These are phyloP conservation scores for Xylariaceae sp. DNA, from an alignment of 2,329 filamentous ascomycete genomes.

Conservation along the genomic window DNA sequence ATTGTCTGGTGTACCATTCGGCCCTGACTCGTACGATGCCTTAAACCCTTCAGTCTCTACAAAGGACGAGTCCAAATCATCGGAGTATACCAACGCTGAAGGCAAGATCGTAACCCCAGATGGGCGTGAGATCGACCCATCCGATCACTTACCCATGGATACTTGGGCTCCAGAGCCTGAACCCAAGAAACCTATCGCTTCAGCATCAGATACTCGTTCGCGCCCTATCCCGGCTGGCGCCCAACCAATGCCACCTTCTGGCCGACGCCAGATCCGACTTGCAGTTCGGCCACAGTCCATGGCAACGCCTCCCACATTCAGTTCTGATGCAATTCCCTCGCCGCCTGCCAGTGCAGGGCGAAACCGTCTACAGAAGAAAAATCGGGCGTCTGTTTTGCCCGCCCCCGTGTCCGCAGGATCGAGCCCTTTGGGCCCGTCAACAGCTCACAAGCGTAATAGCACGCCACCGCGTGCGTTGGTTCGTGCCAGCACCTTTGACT, in stretches of 20 bases:
- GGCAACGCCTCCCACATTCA: slow-evolving; percentile 27
- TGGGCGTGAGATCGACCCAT: slow-evolving; percentile 73
- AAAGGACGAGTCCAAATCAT: slow-evolving; percentile 25
- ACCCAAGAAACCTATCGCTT: slow-evolving; percentile 41
- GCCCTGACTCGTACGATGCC: slow-evolving; percentile 70
- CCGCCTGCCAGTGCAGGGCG: slow-evolving; percentile 39
- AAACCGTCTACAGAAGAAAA: slow-evolving; percentile 63
- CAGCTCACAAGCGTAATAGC: slow-evolving; percentile 47
- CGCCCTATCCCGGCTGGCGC: slow-evolving; percentile 48
- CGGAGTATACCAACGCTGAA: slow-evolving; percentile 47
- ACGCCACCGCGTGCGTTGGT: slow-evolving; percentile 40
- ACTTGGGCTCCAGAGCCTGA: slow-evolving; percentile 76
- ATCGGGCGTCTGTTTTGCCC: slow-evolving; percentile 39
- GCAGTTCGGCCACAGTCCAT: slow-evolving; percentile 47
- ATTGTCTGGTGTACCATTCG: slow-evolving; percentile 63
- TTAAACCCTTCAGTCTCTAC: slow-evolving; percentile 58
- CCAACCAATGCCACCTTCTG: slow-evolving; percentile 46
- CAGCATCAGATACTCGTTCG: slow-evolving; percentile 25
- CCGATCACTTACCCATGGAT: slow-evolving; percentile 73
- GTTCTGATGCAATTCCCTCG: slow-evolving; percentile 28
- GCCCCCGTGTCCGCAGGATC: slow-evolving; percentile 34
- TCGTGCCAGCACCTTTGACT: slow-evolving; percentile 49
- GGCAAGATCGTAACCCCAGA: slow-evolving; percentile 73
- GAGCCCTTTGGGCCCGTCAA: slow-evolving; percentile 49
- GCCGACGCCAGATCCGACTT: slow-evolving; percentile 49